A percentile compares a stretch with the other conserved stretches of the same genome.
Evolutionary conservation across 306 rosid species (phyloP).

Genomic region (Castanospermum australe): DNA sequence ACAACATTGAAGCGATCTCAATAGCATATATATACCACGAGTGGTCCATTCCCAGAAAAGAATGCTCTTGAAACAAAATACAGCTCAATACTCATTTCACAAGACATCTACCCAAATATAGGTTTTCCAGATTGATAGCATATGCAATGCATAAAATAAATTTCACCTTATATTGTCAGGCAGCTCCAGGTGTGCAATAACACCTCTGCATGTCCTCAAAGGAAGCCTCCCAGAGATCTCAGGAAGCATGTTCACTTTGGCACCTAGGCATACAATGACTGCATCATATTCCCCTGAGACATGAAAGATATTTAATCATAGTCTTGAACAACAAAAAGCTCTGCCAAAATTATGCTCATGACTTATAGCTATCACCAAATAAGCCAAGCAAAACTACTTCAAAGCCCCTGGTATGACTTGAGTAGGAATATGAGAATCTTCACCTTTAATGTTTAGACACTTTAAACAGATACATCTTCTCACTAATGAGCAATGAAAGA

Average conservation of each 20-base stretch:
- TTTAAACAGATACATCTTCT: background rate
- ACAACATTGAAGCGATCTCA: background rate
- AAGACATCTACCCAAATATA: background rate
- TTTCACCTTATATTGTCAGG: constrained; percentile 57
- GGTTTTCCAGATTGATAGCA: constrained; percentile 1
- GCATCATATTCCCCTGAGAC: constrained; percentile 77
- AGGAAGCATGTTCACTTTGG: constrained; percentile 73
- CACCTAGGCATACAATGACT: constrained; percentile 81
- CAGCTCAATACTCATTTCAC: background rate
- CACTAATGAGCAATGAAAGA: background rate
- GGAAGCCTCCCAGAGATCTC: constrained; percentile 91
- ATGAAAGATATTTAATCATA: background rate
- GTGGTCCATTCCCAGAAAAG: background rate
- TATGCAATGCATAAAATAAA: background rate
- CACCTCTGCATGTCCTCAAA: constrained; percentile 89
- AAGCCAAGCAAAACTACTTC: background rate
- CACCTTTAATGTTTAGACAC: background rate
- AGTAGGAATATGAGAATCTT: background rate
- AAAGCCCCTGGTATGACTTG: background rate
- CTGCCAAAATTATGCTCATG: background rate
- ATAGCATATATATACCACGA: background rate
- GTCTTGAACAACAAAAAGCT: constrained; percentile 6
- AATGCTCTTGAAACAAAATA: constrained; percentile 4
- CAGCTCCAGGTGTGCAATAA: constrained; percentile 70
- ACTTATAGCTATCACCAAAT: background rate